Evolutionary conservation across 2,329 filamentous ascomycete genomes (phyloP).

Genomic region (Penicillium corylophilum): DNA sequence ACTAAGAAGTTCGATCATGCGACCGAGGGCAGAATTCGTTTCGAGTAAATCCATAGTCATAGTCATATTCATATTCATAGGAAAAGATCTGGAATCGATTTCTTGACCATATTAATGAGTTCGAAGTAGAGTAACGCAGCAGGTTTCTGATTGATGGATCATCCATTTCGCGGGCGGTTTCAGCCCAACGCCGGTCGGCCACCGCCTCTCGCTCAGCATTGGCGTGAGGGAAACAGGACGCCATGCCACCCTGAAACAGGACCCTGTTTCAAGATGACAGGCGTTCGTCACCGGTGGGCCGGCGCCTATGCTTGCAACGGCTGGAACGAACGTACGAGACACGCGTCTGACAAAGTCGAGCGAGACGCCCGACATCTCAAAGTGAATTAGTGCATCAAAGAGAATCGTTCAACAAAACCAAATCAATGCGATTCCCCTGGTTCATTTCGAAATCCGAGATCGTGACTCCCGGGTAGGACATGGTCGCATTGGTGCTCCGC

Average conservation of each 20-base stretch:
- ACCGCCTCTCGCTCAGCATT: slow-evolving; percentile 2
- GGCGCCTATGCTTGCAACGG: background rate
- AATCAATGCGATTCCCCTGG: background rate
- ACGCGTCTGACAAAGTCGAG: background rate
- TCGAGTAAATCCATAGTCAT: background rate
- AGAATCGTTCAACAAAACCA: background rate
- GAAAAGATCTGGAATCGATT: slow-evolving; percentile 3
- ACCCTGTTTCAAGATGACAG: slow-evolving; percentile 4
- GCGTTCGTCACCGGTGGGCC: background rate
- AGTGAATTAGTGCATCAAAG: background rate
- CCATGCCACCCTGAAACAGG: slow-evolving; percentile 8
- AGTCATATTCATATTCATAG: background rate
- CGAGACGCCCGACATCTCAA: background rate
- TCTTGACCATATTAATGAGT: background rate
- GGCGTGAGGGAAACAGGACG: slow-evolving; percentile 8
- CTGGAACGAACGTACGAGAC: background rate
- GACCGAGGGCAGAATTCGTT: background rate
- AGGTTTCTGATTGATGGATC: background rate
- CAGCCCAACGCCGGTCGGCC: background rate
- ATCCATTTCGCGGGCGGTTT: background rate
- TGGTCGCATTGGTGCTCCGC: background rate
- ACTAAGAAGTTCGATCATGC: slow-evolving; percentile 14
- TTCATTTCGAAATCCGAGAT: background rate
- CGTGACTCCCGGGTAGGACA: background rate
- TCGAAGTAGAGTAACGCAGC: background rate